phyloP scores from a whole-genome alignment of 495 filamentous ascomycete genomes.

The Hypoxylon cercidicola region DNA sequence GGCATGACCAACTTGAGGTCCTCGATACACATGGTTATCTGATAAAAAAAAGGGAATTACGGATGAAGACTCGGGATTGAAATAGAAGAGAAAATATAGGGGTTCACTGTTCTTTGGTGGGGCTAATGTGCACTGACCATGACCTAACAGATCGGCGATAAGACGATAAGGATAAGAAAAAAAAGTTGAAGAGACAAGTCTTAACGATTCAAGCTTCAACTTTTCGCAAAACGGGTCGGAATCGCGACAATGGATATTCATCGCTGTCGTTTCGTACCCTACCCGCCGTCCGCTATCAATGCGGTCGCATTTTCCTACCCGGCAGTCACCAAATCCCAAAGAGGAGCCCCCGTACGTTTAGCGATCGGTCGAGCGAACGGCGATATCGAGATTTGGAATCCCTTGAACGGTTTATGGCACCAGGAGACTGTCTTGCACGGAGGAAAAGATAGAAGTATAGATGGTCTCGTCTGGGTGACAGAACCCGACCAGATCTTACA shows the following conservation, averaged over 20 bases:
- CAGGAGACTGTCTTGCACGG: constrained; percentile 88
- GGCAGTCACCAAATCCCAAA: constrained; percentile 68
- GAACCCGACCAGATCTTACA: constrained; percentile 77
- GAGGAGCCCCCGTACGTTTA: constrained; percentile 68
- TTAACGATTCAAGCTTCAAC: constrained; percentile 7
- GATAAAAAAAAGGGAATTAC: too few relatives aligned
- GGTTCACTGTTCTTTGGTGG: neutral
- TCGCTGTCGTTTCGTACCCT: constrained; percentile 96
- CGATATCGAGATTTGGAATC: constrained; percentile 99
- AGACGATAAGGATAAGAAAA: constrained; percentile 29
- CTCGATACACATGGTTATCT: too few relatives aligned
- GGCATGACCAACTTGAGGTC: too few relatives aligned
- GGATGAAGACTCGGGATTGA: too few relatives aligned
- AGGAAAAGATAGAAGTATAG: constrained; percentile 86
- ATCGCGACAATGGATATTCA: constrained; percentile 86
- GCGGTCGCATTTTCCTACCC: constrained; percentile 92
- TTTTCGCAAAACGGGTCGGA: neutral
- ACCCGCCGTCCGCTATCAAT: constrained; percentile 91
- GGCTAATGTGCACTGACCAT: neutral
- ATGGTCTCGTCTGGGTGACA: constrained; percentile 92
- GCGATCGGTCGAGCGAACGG: constrained; percentile 94
- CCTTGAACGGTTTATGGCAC: constrained; percentile 82
- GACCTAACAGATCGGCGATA: constrained; percentile 6
- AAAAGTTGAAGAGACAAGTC: constrained; percentile 13
- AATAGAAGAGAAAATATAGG: too few relatives aligned